Base-by-base conservation (phyloP, 2,329 filamentous ascomycete genomes). In the Bertia moriformis region DNA sequence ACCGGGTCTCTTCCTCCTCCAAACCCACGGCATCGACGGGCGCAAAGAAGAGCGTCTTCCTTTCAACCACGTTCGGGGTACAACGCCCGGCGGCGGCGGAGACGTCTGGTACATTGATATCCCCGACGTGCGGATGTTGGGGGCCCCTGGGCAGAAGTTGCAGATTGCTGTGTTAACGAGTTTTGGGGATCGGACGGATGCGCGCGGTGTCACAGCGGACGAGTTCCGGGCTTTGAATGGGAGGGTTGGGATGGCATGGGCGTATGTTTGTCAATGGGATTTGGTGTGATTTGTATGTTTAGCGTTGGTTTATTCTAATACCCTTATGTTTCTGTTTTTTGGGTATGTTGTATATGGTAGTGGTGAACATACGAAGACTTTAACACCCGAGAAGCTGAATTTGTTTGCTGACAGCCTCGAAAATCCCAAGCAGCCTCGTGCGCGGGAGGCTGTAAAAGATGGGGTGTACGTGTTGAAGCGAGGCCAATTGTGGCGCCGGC, bases 91-190 rank as follows among this genome's bases (percentile, higher is more conserved):
- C 49, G 70, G 67, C 4, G 71, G 72, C 40, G 70, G 71, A 14
- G 65, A 62, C 41, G 52, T 65, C n/a, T 80, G 72, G 72, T 76
- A 71, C 62, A 55, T 69, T 4, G 75, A 79, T 52, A 61, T 78
- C 3, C 50, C 55, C 2, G 57, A 60, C 40, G 51, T 58, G 1
- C 49, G 55, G n/a, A 53, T 58, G 36, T 50, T 73, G 14, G 69
- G 69, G 7, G 53, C 54, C 1, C 56, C 63, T 5, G 69, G 69
- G 2, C 65, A 73, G 51, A 68, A 64, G 41, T 54, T 73, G 24
- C 61, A 58, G 39, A 51, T 76, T 12, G 66, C 60, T 39, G 62
- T 64, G 2, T 57, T 78, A 18, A 73, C 60, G 12, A 62, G 51
- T 18, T 67, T 73, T 41, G 61, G 56, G 4, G 52, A 63, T 40